phyloP scores from a whole-genome alignment of 2,329 filamentous ascomycete genomes.

The Tolypocladium endophyticum region DNA sequence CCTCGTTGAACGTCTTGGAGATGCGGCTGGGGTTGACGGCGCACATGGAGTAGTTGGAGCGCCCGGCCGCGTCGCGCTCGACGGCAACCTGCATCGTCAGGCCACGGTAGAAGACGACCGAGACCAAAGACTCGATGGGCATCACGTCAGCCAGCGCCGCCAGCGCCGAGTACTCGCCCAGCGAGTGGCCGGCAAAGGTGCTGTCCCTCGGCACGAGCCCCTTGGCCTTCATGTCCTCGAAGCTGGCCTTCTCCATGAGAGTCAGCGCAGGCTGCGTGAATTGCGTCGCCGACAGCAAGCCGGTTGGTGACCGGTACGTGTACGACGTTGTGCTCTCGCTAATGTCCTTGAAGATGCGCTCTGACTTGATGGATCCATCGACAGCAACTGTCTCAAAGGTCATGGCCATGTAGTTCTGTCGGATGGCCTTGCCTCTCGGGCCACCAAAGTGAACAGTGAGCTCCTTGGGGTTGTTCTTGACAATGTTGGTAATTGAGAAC shows the following conservation, averaged over 20 bases:
- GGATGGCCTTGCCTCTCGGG: constrained; percentile 90
- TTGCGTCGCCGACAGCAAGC: constrained; percentile 90
- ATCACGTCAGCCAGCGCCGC: constrained; percentile 95
- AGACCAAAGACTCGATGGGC: constrained; percentile 98
- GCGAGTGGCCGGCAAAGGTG: constrained; percentile 94
- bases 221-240: constrained; percentile 97
- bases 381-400: constrained; percentile 95
- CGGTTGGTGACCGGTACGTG: constrained; percentile 91
- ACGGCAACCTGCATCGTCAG: constrained; percentile 99
- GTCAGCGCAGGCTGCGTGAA: constrained; percentile 97
- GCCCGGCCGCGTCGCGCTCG: constrained; percentile 83
- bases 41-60: constrained; percentile 99
- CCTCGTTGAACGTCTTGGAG: constrained; percentile 97
- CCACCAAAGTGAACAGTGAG: constrained; percentile 97
- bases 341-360: constrained; percentile 99
- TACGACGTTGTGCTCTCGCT: constrained; percentile 87
- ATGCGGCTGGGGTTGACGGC: constrained; percentile 98
- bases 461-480: constrained; percentile 99
- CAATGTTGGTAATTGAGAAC: constrained; percentile 96
- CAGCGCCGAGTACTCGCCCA: constrained; percentile 95
- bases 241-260: constrained; percentile 98
- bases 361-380: constrained; percentile 90
- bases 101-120: constrained; percentile 97
- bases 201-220: constrained; percentile 92
- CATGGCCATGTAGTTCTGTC: constrained; percentile 99